Evolutionary conservation across 2,329 filamentous ascomycete species (phyloP).

Genomic region (Colletotrichum shisoi): DNA sequence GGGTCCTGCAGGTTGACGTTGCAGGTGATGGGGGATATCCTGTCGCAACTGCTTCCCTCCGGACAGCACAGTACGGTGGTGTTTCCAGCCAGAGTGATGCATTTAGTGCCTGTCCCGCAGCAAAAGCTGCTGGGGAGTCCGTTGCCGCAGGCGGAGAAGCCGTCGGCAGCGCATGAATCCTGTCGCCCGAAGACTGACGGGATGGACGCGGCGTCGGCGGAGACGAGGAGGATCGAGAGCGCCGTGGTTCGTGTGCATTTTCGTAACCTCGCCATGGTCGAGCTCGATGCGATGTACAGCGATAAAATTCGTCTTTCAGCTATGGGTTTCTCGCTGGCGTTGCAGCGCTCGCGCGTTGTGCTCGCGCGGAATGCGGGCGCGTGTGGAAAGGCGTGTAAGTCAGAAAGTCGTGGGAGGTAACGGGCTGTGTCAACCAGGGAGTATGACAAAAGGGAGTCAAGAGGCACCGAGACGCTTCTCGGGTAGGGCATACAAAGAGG

Average conservation of each 20-base stretch:
- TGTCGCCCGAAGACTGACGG: slow-evolving; percentile 54
- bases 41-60: slow-evolving; percentile 61
- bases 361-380: slow-evolving; percentile 16
- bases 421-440: slow-evolving; percentile 15
- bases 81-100: slow-evolving; percentile 67
- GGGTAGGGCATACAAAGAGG: slow-evolving; percentile 27
- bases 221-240: slow-evolving; percentile 50
- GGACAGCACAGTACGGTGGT: slow-evolving; percentile 79
- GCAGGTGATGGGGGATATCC: slow-evolving; percentile 71
- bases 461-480: neutral
- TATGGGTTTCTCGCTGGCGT: slow-evolving; percentile 1
- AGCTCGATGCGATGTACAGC: neutral
- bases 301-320: slow-evolving; percentile 14
- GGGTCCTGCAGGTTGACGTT: slow-evolving; percentile 69
- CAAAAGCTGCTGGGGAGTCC: slow-evolving; percentile 72
- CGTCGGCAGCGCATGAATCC: slow-evolving; percentile 60
- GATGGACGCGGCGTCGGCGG: slow-evolving; percentile 52
- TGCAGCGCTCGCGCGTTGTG: slow-evolving; percentile 13
- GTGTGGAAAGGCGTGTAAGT: slow-evolving; percentile 29
- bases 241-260: slow-evolving; percentile 49
- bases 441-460: neutral
- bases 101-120: slow-evolving; percentile 64
- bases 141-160: slow-evolving; percentile 61
- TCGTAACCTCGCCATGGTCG: slow-evolving; percentile 45
- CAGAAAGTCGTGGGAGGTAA: slow-evolving; percentile 9